Conservation (phyloP, 2,329 filamentous ascomycete species). For the Penicillium sp. region DNA sequence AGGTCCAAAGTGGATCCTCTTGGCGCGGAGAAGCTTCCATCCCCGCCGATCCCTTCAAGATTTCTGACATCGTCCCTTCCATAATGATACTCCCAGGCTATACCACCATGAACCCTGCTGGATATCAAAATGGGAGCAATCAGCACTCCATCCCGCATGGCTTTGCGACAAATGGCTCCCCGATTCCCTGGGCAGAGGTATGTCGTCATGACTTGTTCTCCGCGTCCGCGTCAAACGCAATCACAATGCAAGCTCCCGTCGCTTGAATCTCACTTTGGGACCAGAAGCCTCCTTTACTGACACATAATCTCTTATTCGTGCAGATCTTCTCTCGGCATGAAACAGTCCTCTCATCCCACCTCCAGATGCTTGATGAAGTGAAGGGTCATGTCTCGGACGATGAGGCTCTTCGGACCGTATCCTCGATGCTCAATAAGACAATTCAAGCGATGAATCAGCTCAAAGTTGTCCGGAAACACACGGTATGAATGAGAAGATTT, state of each 20-base stretch:
- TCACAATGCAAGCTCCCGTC: conserved; percentile 1
- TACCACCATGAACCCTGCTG: conserved; percentile 7
- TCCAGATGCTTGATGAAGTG: conserved; percentile 39
- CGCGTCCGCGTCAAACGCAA: not conserved
- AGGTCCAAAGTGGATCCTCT: conserved; percentile 5
- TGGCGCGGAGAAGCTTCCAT: conserved; percentile 23
- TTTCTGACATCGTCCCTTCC: conserved; percentile 6
- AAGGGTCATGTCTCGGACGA: conserved; percentile 29
- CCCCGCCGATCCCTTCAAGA: not conserved
- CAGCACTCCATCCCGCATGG: not conserved
- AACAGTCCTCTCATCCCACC: conserved; percentile 39
- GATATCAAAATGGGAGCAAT: not conserved
- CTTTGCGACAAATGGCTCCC: not conserved
- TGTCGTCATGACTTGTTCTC: conserved; percentile 10
- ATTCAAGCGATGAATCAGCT: conserved; percentile 40
- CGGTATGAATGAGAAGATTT: conserved; percentile 30
- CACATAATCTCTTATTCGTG: not conserved
- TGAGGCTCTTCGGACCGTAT: conserved; percentile 32
- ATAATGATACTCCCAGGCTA: not conserved
- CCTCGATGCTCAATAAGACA: conserved; percentile 41
- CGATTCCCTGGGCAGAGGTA: conserved; percentile 25
- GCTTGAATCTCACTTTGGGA: not conserved
- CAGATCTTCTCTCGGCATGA: conserved; percentile 45
- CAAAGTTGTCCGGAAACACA: conserved; percentile 33
- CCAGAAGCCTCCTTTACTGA: not conserved